phyloP scores from a whole-genome alignment of 2,329 filamentous ascomycete species.

The Xylaria sp. region DNA sequence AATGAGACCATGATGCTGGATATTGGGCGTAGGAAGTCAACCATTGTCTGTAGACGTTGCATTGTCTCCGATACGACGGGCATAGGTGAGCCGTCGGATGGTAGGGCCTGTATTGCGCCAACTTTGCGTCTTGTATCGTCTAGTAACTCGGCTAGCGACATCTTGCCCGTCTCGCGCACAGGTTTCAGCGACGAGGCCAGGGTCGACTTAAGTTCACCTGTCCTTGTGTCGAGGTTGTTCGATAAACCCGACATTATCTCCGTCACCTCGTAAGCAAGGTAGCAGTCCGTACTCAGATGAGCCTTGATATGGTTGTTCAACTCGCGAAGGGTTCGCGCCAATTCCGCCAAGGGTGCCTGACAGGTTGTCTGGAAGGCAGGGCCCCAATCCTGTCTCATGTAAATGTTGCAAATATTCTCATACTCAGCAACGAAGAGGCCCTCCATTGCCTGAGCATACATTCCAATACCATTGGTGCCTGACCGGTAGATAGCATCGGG shows the following conservation, averaged over 20 bases:
- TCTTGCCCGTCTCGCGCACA: slow-evolving; percentile 89
- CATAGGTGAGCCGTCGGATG: slow-evolving; percentile 80
- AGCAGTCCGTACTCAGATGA: slow-evolving; percentile 91
- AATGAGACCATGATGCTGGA: slow-evolving; percentile 91
- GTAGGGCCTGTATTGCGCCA: slow-evolving; percentile 71
- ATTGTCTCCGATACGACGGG: slow-evolving; percentile 86
- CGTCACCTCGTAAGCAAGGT: slow-evolving; percentile 92
- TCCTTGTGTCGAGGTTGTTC: slow-evolving; percentile 80
- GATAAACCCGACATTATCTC: slow-evolving; percentile 87
- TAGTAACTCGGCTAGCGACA: slow-evolving; percentile 82
- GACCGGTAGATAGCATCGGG: slow-evolving; percentile 85
- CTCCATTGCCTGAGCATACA: slow-evolving; percentile 88
- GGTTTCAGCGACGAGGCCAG: slow-evolving; percentile 89
- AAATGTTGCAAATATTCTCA: slow-evolving; percentile 88
- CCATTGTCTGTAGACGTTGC: slow-evolving; percentile 85
- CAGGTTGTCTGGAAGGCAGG: slow-evolving; percentile 82
- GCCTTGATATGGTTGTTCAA: slow-evolving; percentile 89
- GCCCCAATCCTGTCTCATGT: slow-evolving; percentile 85
- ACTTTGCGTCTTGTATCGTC: slow-evolving; percentile 83
- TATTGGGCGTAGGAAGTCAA: slow-evolving; percentile 84
- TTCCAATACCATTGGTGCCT: slow-evolving; percentile 90
- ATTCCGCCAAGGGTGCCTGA: slow-evolving; percentile 79
- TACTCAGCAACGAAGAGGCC: slow-evolving; percentile 89
- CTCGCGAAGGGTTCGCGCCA: slow-evolving; percentile 86
- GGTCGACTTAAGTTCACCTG: slow-evolving; percentile 84